phyloP scores from a whole-genome alignment of 768 basidiomycete genomes.

The Neoboletus subvelutipes region DNA sequence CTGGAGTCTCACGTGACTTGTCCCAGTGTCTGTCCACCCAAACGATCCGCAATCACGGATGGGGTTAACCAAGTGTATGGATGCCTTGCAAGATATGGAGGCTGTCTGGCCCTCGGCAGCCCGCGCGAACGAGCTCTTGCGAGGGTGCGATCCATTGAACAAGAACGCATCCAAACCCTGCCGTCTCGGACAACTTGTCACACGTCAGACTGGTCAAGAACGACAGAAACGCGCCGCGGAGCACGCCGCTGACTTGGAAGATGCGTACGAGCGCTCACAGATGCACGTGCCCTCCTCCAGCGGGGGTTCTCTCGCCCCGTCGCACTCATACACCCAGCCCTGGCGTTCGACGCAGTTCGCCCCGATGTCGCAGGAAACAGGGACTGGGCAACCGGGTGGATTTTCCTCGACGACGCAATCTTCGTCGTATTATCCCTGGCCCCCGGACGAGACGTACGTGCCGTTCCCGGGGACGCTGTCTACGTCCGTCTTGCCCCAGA shows the following conservation, averaged over 20 bases:
- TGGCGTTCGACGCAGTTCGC: slow-evolving; percentile 31
- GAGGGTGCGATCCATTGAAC: slow-evolving; percentile 49
- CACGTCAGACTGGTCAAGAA: slow-evolving; percentile 25
- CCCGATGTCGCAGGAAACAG: slow-evolving; percentile 5
- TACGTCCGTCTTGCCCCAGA: slow-evolving; percentile 71
- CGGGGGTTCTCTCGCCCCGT: slow-evolving; percentile 1
- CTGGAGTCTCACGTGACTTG: slow-evolving; percentile 1
- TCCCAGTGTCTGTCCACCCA: slow-evolving; percentile 60
- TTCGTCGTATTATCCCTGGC: slow-evolving; percentile 48
- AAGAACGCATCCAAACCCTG: slow-evolving; percentile 1
- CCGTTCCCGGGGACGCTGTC: slow-evolving; percentile 51
- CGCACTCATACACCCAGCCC: slow-evolving; percentile 26
- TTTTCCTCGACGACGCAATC: slow-evolving; percentile 12
- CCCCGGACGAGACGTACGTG: slow-evolving; percentile 34
- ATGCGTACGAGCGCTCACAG: slow-evolving; percentile 25
- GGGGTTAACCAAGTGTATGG: slow-evolving; percentile 67
- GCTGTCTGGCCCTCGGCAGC: slow-evolving; percentile 75
- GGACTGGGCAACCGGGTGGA: slow-evolving; percentile 8
- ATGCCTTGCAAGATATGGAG: slow-evolving; percentile 62
- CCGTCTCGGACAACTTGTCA: slow-evolving; percentile 11
- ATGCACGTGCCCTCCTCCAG: slow-evolving; percentile 10
- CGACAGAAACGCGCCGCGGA: slow-evolving; percentile 63
- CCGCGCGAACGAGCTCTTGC: slow-evolving; percentile 70
- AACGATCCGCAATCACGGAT: slow-evolving; percentile 67
- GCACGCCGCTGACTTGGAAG: slow-evolving; percentile 43